Evolutionary conservation across 306 rosid species (phyloP).

Genomic region (Prunus mongolica): DNA sequence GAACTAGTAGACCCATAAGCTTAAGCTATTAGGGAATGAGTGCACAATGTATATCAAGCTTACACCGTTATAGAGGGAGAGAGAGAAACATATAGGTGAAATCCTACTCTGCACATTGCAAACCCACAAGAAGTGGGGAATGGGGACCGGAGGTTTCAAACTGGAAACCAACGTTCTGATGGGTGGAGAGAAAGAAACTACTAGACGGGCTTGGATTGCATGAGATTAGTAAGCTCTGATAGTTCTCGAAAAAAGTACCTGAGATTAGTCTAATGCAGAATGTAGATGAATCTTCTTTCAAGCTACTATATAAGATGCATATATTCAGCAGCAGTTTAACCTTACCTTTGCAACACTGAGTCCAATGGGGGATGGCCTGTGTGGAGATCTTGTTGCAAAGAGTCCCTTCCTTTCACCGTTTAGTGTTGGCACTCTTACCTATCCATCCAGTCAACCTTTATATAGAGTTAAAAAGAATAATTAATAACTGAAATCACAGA

Average conservation of each 20-base stretch:
- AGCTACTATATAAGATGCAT: not conserved
- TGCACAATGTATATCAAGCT: not conserved
- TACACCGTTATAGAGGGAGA: not conserved
- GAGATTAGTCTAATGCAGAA: not conserved
- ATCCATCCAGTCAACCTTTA: constrained; percentile 43
- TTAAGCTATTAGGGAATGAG: not conserved
- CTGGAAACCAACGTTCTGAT: not conserved
- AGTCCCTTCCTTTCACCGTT: constrained; percentile 87
- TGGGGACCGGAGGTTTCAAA: not conserved
- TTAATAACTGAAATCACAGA: constrained; percentile 11
- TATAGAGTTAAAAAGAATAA: constrained; percentile 21
- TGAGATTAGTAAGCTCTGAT: not conserved
- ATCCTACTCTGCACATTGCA: not conserved
- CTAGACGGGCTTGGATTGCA: not conserved
- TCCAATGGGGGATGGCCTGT: constrained; percentile 96
- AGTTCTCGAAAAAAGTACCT: constrained; percentile 8
- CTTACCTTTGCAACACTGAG: constrained; percentile 88
- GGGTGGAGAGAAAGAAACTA: not conserved
- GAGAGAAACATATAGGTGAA: not conserved
- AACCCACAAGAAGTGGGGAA: not conserved
- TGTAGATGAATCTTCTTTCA: not conserved
- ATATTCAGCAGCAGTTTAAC: constrained; percentile 3
- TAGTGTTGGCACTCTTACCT: constrained; percentile 92
- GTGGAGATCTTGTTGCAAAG: constrained; percentile 93
- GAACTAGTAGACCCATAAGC: not conserved